These are phyloP conservation scores for Epichloe scottii DNA, from an alignment of 2,329 filamentous ascomycete genomes.

Conservation along the genomic window DNA sequence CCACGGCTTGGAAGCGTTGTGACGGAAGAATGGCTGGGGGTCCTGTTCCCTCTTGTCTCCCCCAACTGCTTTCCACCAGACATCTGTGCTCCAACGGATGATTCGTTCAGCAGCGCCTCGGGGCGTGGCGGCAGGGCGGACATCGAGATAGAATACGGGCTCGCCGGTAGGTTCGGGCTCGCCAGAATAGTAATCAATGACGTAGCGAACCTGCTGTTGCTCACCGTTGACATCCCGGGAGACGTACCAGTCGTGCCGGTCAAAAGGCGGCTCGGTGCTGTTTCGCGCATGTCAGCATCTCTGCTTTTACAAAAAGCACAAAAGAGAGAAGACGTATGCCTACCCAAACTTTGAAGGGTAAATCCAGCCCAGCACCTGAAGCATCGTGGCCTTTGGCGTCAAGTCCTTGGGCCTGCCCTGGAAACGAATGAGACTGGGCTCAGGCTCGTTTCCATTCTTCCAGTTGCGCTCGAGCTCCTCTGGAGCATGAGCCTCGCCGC, in stretches of 20 bases:
- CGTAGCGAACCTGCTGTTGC: conserved; percentile 71
- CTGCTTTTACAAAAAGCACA: background rate
- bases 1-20: conserved; percentile 11
- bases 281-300: conserved; percentile 2
- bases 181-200: conserved; percentile 93
- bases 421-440: conserved; percentile 72
- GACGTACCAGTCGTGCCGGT: conserved; percentile 96
- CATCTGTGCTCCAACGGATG: conserved; percentile 80
- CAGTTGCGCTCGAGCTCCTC: conserved; percentile 35
- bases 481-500: conserved; percentile 53
- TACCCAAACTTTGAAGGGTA: conserved; percentile 72
- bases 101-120: conserved; percentile 68
- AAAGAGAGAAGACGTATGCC: conserved; percentile 18
- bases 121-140: conserved; percentile 77
- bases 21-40: conserved; percentile 22
- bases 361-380: conserved; percentile 65
- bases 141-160: conserved; percentile 91
- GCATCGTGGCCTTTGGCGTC: conserved; percentile 81
- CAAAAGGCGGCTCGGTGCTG: conserved; percentile 77
- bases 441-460: conserved; percentile 39
- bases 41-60: conserved; percentile 45
- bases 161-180: conserved; percentile 73
- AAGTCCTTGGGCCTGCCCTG: conserved; percentile 79
- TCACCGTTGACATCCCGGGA: conserved; percentile 56
- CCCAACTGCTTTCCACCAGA: conserved; percentile 85